Evolutionary conservation across 805 yeast genomes (phyloP).

Genomic region (Nakazawaea holstii): DNA sequence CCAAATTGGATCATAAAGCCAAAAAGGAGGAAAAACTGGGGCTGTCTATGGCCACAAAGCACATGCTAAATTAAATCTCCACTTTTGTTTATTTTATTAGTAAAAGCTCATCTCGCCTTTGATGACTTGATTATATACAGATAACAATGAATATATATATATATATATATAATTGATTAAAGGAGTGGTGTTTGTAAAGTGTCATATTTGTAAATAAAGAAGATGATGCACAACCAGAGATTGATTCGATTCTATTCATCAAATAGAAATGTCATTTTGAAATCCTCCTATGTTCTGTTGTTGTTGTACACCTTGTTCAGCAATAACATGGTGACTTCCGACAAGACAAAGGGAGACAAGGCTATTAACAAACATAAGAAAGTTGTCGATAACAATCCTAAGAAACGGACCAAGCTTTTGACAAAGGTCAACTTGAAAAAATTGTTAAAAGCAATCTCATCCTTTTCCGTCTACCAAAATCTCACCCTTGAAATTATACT

Average conservation of each 20-base stretch:
- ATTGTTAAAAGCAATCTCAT: neutral
- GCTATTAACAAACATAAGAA: neutral
- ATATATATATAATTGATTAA: too few relatives aligned
- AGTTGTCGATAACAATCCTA: neutral
- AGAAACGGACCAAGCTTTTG: neutral
- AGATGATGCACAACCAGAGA: neutral
- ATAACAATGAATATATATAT: too few relatives aligned
- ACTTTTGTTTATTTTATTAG: too few relatives aligned
- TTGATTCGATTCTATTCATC: slow-evolving; percentile 2
- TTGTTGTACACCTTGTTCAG: slow-evolving; percentile 6
- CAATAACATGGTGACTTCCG: slow-evolving; percentile 1
- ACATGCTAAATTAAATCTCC: too few relatives aligned
- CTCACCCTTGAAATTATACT: slow-evolving; percentile 37
- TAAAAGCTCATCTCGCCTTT: too few relatives aligned
- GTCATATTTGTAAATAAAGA: too few relatives aligned
- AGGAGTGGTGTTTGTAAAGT: too few relatives aligned
- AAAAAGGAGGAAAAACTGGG: neutral
- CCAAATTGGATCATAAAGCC: slow-evolving; percentile 13
- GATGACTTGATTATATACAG: too few relatives aligned
- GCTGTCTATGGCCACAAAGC: too few relatives aligned
- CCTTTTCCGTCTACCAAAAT: slow-evolving; percentile 1
- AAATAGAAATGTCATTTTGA: slow-evolving; percentile 7
- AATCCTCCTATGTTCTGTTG: slow-evolving; percentile 7
- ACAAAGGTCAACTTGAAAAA: neutral
- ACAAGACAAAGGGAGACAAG: neutral